Conservation (phyloP, 371 early-diverging fungal genomes). For the Mortierella sp. region DNA sequence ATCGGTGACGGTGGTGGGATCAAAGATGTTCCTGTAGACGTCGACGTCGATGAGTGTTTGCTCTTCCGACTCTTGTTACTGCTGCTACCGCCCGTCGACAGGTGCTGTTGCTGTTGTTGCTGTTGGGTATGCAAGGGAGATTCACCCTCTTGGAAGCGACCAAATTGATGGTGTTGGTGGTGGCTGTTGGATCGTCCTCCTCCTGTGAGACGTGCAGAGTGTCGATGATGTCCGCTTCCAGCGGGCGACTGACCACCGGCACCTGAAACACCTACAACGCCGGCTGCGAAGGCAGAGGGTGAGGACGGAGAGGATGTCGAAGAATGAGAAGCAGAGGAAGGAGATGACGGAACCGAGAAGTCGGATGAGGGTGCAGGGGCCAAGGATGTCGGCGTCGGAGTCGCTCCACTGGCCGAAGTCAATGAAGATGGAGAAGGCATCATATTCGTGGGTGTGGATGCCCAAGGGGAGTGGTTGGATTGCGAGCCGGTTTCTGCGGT, state of each 20-base stretch:
- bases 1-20: constrained; percentile 18
- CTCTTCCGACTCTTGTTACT: neutral
- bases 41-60: neutral
- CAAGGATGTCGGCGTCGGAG: neutral
- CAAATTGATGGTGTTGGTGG: constrained; percentile 5
- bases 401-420: neutral
- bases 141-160: constrained; percentile 21
- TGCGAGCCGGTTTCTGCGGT: neutral
- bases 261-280: neutral
- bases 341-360: neutral
- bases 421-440: constrained; percentile 6
- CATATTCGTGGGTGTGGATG: neutral
- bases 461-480: neutral
- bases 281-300: neutral
- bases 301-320: neutral
- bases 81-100: neutral
- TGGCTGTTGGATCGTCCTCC: constrained; percentile 1
- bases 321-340: neutral
- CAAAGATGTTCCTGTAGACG: neutral
- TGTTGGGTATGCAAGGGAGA: constrained; percentile 3
- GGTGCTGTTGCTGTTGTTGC: neutral
- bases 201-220: neutral
- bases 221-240: neutral
- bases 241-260: neutral
- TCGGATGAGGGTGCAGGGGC: neutral